Evolutionary conservation across 306 rosid species (phyloP).

Genomic region (Boehmeria nivea): DNA sequence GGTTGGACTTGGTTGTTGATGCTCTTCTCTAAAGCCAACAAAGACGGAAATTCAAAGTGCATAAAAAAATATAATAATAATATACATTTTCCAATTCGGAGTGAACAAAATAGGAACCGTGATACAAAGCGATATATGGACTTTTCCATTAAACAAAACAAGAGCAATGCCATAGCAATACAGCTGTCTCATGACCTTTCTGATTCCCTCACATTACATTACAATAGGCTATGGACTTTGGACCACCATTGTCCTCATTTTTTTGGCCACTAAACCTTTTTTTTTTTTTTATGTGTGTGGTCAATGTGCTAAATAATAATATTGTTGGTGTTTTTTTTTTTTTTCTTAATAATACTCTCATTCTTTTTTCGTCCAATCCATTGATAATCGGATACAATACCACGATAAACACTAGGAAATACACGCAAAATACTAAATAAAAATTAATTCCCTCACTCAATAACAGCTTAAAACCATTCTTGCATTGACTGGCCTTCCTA

Average conservation of each 20-base stretch:
- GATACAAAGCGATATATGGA: conserved; percentile 4
- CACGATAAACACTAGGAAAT: too few species aligned
- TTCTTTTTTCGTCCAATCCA: too few species aligned
- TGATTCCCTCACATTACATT: conserved; percentile 29
- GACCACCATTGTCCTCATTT: conserved; percentile 76
- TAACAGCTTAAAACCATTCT: conserved; percentile 11
- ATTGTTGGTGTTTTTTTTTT: too few species aligned
- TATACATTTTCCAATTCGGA: not conserved
- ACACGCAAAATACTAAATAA: too few species aligned
- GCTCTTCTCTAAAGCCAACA: conserved; percentile 3
- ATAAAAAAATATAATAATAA: not conserved
- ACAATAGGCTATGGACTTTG: conserved; percentile 43
- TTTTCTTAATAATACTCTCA: too few species aligned
- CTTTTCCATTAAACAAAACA: conserved; percentile 1
- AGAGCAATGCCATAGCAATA: conserved; percentile 26
- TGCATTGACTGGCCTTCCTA: conserved; percentile 21
- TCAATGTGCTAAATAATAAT: not conserved
- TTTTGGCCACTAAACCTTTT: conserved; percentile 41
- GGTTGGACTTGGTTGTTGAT: not conserved
- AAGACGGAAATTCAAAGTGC: not conserved
- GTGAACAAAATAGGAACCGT: not conserved
- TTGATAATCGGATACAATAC: too few species aligned
- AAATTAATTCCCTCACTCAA: not conserved
- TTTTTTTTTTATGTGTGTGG: not conserved
- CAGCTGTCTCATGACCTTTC: conserved; percentile 51